Evolutionary conservation across 345 rosid genomes (phyloP), one percentile per base, ranked within the genome.

Genomic region (Clausena lansium): DNA sequence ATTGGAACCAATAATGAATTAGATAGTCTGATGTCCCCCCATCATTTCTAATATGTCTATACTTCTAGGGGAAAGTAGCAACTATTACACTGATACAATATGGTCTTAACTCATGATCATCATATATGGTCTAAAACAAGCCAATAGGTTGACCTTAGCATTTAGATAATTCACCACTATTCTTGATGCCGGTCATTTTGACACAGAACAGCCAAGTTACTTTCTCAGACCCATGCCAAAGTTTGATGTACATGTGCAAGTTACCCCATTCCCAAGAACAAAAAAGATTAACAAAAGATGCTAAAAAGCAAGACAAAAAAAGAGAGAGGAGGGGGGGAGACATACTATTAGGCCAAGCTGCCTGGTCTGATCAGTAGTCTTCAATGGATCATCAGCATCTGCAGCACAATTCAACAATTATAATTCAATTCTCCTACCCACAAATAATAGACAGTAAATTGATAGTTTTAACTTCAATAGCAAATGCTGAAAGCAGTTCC

Each of bases 351-450:
- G 85, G 78, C 99, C 98, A 73, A 96, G 98, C 70, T 80, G 91
- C 84, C 98, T 91, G 10, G 98, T 94, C 84, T 96, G 98, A 78
- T 96, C 98, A 2, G 95, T 94, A 15, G 97, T 92, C 91, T 92
- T 96, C 90, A 96, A 74, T 0, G 98, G 99, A 84, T 96, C 99
- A 86, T 96, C 98, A 9, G 90, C 61, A 82, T 96, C 99, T 96
- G 89, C 85, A 75, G 13, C 14, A 72, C n/a, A 81, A 55, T 71
- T 67, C 32, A 62, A 76, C 67, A 66, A 45, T 32, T 52, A 9
- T 20, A 28, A 39, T 30, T 67, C 38, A 68, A 30, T 39, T 67
- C 58, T 67, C 11, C 22, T 8, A 65, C 15, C 22, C 11, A 35
- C 1, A 33, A 35, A 58, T 57, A 58, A 35, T 52, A 76, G 47